These are phyloP conservation scores for Avicennia marina DNA, from an alignment of 257 asterid genomes.

Conservation along the genomic window DNA sequence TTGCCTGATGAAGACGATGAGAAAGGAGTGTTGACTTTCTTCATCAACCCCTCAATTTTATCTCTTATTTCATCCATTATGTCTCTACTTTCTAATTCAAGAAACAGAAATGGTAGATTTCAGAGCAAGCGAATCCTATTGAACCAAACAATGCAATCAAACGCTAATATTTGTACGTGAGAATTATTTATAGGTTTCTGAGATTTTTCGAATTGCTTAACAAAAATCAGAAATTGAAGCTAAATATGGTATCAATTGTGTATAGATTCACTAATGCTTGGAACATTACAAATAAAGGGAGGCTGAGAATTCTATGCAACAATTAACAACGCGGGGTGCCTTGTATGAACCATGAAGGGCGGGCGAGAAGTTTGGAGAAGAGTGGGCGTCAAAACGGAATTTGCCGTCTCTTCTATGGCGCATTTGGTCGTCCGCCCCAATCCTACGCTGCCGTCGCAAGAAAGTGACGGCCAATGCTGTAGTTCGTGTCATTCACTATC, in stretches of 20 bases:
- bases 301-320: conserved; percentile 19
- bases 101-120: neutral
- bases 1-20: conserved; percentile 67
- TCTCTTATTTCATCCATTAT: conserved; percentile 85
- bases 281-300: neutral
- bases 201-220: conserved; percentile 2
- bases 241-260: neutral
- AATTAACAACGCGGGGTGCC: neutral
- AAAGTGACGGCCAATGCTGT: too few relatives aligned
- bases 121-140: neutral
- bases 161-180: neutral
- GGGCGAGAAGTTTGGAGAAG: neutral
- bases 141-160: neutral
- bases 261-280: neutral
- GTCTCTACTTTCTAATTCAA: conserved; percentile 5
- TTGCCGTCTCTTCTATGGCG: conserved; percentile 7
- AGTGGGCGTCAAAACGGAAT: neutral
- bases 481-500: too few relatives aligned
- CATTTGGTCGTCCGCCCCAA: neutral
- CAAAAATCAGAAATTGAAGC: neutral
- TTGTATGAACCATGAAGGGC: neutral
- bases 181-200: neutral
- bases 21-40: conserved; percentile 71
- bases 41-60: conserved; percentile 86
- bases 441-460: too few relatives aligned